Percentiles rank a stretch among this genome's conserved stretches.
These are phyloP conservation scores for Sordariomycetes sp. DNA, from an alignment of 2,329 filamentous ascomycete genomes.

Conservation along the genomic window DNA sequence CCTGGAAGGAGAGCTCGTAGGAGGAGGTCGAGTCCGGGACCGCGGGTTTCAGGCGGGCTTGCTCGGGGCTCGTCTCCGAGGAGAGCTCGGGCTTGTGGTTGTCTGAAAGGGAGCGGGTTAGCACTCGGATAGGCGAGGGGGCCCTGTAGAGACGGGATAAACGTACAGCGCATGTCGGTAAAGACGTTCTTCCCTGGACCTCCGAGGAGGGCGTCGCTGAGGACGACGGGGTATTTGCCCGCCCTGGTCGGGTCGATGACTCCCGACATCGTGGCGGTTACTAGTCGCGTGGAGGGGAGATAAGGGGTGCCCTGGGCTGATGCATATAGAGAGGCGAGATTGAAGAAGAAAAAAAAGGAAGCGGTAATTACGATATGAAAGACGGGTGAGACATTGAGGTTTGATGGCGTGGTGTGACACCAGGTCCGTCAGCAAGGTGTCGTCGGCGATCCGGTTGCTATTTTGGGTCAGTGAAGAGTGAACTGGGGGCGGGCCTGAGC, in stretches of 20 bases:
- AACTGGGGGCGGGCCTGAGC: neutral
- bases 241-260: constrained; percentile 46
- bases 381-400: neutral
- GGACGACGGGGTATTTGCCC: constrained; percentile 48
- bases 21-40: constrained; percentile 32
- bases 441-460: neutral
- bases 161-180: constrained; percentile 44
- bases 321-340: neutral
- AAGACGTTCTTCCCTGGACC: constrained; percentile 43
- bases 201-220: constrained; percentile 47
- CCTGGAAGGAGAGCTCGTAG: constrained; percentile 42
- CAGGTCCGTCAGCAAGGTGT: neutral
- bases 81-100: constrained; percentile 47
- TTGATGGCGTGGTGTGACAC: neutral
- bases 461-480: neutral
- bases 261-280: neutral
- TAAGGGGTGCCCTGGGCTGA: neutral
- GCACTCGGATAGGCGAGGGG: constrained; percentile 1
- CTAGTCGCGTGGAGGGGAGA: neutral
- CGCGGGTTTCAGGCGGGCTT: constrained; percentile 37
- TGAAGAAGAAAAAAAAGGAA: neutral
- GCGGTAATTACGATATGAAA: neutral
- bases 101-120: constrained; percentile 23
- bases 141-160: neutral
- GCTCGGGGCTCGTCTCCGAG: constrained; percentile 31